Evolutionary conservation across 106 monocot species (phyloP), one percentile per base, ranked within the genome.

Genomic region (Allium sativum): DNA sequence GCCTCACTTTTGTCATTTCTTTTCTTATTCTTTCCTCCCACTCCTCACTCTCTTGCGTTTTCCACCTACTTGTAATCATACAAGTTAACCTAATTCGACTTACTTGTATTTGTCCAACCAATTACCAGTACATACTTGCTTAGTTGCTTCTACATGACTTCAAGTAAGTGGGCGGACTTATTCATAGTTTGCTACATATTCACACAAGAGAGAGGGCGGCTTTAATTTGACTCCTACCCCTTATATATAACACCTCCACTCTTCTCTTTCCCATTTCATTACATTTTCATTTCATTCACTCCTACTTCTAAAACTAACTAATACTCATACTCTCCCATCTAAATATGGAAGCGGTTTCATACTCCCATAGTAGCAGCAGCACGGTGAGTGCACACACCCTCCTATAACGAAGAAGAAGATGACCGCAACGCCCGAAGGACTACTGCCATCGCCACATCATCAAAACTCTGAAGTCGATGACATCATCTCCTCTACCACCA

Each of bases 151-250:
- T 31, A 31, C 31, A 31, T 31, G 31, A 31, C 31, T 40, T 40
- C 48, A 58, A 50, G 42, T 69, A 47, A 63, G 63, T 48, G 45
- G 69, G 58, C 69, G 69, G 69, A 69, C 48, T 69, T 40, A 69
- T 69, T 63, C 71, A 64, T 46, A 31, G 40, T 14, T 9, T 22
- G 6, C 45, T 42, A 21, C 19, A 14, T 40, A 55, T 40, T n/a
- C 15, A 55, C 67, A 67, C 67, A 44, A 22, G 58, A 45, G 18
- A 56, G 46, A 61, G 52, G 70, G 60, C 42, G 60, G 44, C 60
- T 70, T 60, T 42, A 42, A 42, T 52, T 46, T 18, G 50, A 19
- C 69, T 17, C 56, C 7, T 42, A 22, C 40, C 69, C 18, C 17
- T 45, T 9, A 7, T 12, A 17, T 42, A 12, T n/a, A 42, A 41